Evolutionary conservation across 2,329 filamentous ascomycete species (phyloP).

Genomic region (Zarea fungicola): DNA sequence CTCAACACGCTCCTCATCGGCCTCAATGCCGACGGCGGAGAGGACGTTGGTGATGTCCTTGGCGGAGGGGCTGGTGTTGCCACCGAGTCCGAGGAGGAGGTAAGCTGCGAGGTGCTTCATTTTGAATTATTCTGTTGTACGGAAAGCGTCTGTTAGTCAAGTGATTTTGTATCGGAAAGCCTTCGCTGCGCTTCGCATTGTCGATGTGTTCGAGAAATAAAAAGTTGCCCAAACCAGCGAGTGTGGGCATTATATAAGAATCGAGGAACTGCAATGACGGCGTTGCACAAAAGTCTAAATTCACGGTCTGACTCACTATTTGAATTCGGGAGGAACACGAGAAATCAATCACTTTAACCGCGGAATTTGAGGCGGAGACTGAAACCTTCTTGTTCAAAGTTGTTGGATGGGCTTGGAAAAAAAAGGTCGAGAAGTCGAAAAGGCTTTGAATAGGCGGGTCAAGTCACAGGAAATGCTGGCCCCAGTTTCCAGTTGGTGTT

Average conservation of each 20-base stretch:
- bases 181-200: background rate
- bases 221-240: too few species aligned
- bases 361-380: slow-evolving; percentile 88
- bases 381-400: slow-evolving; percentile 85
- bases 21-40: slow-evolving; percentile 90
- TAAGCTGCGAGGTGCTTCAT: slow-evolving; percentile 99
- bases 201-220: too few species aligned
- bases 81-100: slow-evolving; percentile 91
- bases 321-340: slow-evolving; percentile 61
- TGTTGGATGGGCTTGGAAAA: slow-evolving; percentile 24
- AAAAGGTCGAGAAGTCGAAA: slow-evolving; percentile 25
- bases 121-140: slow-evolving; percentile 49
- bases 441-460: background rate
- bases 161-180: background rate
- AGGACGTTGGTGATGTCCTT: slow-evolving; percentile 84
- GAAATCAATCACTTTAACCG: slow-evolving; percentile 99
- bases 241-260: background rate
- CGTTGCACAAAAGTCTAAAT: background rate
- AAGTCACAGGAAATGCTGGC: slow-evolving; percentile 3
- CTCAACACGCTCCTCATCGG: slow-evolving; percentile 78
- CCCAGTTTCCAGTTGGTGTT: background rate
- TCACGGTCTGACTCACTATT: slow-evolving; percentile 29
- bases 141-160: slow-evolving; percentile 6
- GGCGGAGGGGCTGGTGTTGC: slow-evolving; percentile 84
- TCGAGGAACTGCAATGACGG: background rate